Base-by-base conservation (phyloP, 805 yeast genomes). In the Saturnispora besseyi region DNA sequence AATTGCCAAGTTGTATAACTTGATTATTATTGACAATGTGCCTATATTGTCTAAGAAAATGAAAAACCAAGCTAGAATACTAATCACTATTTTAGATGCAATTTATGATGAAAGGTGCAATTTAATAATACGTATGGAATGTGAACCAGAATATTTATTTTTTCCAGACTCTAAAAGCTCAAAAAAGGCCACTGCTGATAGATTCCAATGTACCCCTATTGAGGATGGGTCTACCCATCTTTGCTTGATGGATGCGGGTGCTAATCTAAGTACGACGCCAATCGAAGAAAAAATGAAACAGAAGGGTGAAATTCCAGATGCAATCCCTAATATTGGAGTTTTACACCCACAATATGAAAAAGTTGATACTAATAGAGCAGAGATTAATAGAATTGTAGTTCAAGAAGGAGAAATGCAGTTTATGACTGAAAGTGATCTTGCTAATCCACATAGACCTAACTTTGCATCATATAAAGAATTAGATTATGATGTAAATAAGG, bases 361-460 rank as follows among this genome's bases (percentile, higher is more conserved):
- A 13, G n/a, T 41, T 22, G 45, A 47, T 47, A 12, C 42, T 22
- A 13, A 37, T 33, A 31, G 11, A 32, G 44, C 8, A 12, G 34
- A 36, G 15, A 44, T 41, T 4, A 28, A 38, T 18, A 31, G 46
- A 3, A 29, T 44, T 21, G 57, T 49, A 29, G 41, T 53, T 7
- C 82, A 77, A 56, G 81, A 80, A 48, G 82, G 79, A 57, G 90
- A 84, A 58, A 81, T 81, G 87, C 82, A 69, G 59, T 76, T 87
- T 5, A 76, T 75, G 52, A 82, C 87, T 0, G 72, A 73, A 21
- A 74, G 80, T 48, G 87, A 80, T 29, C 59, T 82, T 50, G 65
- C 71, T 2, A 75, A 76, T 48, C 90, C 90, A 3, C 82, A 81
- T 57, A 66, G 90, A 51, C 89, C 90, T 3, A 84, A 83, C 50